Evolutionary conservation across 192 early-diverging fungal species (phyloP).

Genomic region (Gamsiella multidivaricata): DNA sequence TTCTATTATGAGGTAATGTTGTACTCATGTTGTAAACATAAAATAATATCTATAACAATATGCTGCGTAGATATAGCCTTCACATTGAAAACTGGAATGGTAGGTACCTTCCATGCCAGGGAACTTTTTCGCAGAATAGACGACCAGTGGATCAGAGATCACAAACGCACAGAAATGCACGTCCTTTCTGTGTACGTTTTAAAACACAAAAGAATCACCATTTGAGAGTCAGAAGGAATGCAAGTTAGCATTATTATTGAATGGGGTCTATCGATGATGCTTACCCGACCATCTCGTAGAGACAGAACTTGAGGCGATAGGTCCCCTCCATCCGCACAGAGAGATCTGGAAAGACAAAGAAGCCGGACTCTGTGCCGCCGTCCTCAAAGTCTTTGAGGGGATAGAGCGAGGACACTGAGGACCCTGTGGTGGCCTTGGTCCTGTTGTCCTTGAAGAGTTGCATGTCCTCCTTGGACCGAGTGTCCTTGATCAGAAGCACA

Average conservation of each 20-base stretch:
- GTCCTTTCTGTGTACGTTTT: conserved; percentile 62
- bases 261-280: too few relatives aligned
- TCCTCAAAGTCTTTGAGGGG: conserved; percentile 90
- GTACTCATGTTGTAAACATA: background rate
- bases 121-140: conserved; percentile 95
- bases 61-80: background rate
- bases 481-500: conserved; percentile 89
- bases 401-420: conserved; percentile 92
- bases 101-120: conserved; percentile 96
- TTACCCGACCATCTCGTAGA: conserved; percentile 92
- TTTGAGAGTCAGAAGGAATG: background rate
- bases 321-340: conserved; percentile 94
- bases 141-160: conserved; percentile 85
- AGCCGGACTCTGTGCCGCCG: conserved; percentile 83
- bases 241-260: too few relatives aligned
- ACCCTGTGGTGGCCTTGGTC: conserved; percentile 87
- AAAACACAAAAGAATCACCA: conserved; percentile 1
- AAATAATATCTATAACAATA: background rate
- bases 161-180: conserved; percentile 93
- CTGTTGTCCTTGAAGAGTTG: conserved; percentile 91
- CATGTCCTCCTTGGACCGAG: conserved; percentile 83
- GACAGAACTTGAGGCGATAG: conserved; percentile 85
- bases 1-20: conserved; percentile 56
- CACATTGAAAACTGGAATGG: too few relatives aligned
- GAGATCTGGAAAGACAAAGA: conserved; percentile 97